Evolutionary conservation across 495 filamentous ascomycete genomes (phyloP), one percentile per base, ranked within the genome.

Genomic region (Parachaetomium inaequale): DNA sequence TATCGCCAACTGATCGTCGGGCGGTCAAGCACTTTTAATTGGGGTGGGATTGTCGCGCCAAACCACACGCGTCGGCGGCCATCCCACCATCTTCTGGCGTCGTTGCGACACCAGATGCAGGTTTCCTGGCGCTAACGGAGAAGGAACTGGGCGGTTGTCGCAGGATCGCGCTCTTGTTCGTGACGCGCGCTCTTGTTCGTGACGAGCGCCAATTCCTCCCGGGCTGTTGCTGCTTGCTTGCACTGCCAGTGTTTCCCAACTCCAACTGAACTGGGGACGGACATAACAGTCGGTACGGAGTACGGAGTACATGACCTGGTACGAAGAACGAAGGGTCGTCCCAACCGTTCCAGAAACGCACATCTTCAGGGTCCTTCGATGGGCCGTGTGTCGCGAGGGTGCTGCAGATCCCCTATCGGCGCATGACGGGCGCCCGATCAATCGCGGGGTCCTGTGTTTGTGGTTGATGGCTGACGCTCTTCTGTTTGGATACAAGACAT

Each of bases 61-160:
- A 46, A 36, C 50, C 47, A 46, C 25, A 63, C 55, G 38, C 55
- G 49, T 53, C 17, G 31, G 26, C 23, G 23, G 34, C 49, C 58
- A 46, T 45, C 55, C 46, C 49, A 47, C 40, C 50, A 47, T 62
- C 40, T 55, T 42, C 17, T 46, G 49, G 21, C 12, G 38, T 32
- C 36, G 36, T 32, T 45, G 21, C 38, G 4, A 29, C 58, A 38
- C 58, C 14, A 55, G 49, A 54, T 63, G 63, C 62, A 60, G 51
- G 51, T 25, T 56, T 64, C 62, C 57, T 56, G 64, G 57, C 60
- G 61, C 64, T 63, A 63, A 60, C 60, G 46, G 51, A 58, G 51
- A 19, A 47, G 34, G 46, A 57, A 28, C 19, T 45, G 49, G 21
- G 47, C 34, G 61, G 46, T 58, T 51, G 34, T 52, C 23, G 53